Base-by-base conservation (phyloP, 2,329 filamentous ascomycete genomes). In the Calycina herbarum region DNA sequence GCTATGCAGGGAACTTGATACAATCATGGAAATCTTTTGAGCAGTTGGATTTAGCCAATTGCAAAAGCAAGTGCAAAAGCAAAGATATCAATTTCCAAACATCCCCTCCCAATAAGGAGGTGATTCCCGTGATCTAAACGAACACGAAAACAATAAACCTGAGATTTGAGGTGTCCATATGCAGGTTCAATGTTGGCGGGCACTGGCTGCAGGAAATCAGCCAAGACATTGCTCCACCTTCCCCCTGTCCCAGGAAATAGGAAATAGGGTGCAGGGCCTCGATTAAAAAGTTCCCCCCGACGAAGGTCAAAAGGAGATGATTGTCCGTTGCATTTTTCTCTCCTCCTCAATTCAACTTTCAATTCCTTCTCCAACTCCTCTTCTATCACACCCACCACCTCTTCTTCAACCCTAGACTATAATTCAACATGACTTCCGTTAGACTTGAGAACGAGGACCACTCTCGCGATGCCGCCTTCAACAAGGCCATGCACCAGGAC, bases 381-480 rank as follows among this genome's bases (percentile, higher is more conserved):
- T 38, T 31, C 35, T 58, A 61, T 33, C 54, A 31, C 27, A 57
- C 20, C 20, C 15, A 57, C 60, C 45, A 27, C 24, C 38, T 11
- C 11, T 51, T 61, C 57, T 62, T 17, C 42, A 65, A 54, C 57
- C 5, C 45, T 64, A 24, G 57, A 61, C 38, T 63, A n/a, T 59
- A 57, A 51, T 63, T 67, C 58, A 71, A 61, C 69, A 74, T 74
- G 72, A 69, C 73, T 57, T 70, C 73, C n/a, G 45, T 66, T 31
- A 70, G 68, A 58, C 89, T 97, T 77, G 93, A 96, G 85, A 81
- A 83, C 75, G 92, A 97, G 81, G 88, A 97, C 78, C 90, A 94
- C 78, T 77, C 81, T 76, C 92, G 93, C 73, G 93, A 97, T 90
- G 92, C 92, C 70, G 90, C 86, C 72, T 97, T 97, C 85, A 94